These are phyloP conservation scores for Deinandra increscens DNA, from an alignment of 129 eudicot species.

Conservation along the genomic window DNA sequence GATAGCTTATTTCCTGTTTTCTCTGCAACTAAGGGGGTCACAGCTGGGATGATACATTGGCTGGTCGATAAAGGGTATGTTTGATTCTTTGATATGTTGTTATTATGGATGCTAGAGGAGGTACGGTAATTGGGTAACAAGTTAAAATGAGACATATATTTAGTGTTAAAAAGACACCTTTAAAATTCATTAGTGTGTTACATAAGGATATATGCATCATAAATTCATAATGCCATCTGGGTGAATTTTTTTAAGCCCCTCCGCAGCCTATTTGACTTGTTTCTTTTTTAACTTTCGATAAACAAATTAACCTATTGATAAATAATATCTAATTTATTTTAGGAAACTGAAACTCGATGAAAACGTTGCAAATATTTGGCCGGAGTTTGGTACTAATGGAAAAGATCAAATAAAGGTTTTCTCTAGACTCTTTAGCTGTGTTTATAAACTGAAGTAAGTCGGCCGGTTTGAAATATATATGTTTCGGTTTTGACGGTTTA, in stretches of 20 bases:
- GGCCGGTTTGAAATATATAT: no score
- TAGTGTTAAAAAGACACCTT: no score
- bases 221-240: no score
- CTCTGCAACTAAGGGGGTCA: conserved; percentile 79
- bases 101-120: not conserved
- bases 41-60: conserved; percentile 93
- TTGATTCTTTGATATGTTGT: not conserved
- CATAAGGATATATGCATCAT: no score
- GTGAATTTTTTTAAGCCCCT: no score
- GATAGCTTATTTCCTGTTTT: conserved; percentile 82
- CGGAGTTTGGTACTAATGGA: not conserved
- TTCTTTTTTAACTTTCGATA: no score
- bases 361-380: not conserved
- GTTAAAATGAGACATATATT: not conserved
- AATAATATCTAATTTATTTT: not conserved
- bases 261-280: no score
- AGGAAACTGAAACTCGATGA: not conserved
- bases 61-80: conserved; percentile 77
- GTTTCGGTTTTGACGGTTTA: no score
- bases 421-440: not conserved
- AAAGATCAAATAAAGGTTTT: conserved; percentile 10
- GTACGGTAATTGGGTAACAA: not conserved
- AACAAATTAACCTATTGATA: no score
- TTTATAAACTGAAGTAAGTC: no score
- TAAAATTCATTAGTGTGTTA: no score